Conservation (phyloP, 2,329 filamentous ascomycete species). For the Penicillium vulpinum region DNA sequence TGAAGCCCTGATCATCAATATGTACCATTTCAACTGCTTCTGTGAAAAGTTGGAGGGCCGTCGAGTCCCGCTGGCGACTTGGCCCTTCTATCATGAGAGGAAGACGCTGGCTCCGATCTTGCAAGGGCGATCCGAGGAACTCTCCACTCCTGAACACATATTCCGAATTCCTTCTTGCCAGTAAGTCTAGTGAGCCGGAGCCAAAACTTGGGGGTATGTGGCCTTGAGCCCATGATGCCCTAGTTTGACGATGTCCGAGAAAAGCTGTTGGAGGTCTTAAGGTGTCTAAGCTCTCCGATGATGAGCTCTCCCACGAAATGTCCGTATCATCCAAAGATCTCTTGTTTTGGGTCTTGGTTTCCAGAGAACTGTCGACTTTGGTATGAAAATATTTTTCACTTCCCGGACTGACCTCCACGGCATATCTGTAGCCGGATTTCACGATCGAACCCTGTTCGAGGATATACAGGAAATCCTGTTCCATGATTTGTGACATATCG, state of each 20-base stretch:
- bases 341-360: not conserved
- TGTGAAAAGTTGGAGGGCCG: not conserved
- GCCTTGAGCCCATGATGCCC: constrained; percentile 13
- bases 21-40: constrained; percentile 16
- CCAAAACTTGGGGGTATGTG: constrained; percentile 15
- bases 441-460: constrained; percentile 69
- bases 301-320: not conserved
- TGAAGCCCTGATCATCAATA: not conserved
- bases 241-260: constrained; percentile 1
- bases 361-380: not conserved
- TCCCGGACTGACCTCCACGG: constrained; percentile 48
- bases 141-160: not conserved
- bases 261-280: not conserved
- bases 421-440: constrained; percentile 65
- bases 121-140: not conserved
- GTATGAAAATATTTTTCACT: constrained; percentile 22
- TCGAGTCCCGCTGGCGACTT: not conserved
- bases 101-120: constrained; percentile 2
- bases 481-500: constrained; percentile 72
- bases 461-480: constrained; percentile 76
- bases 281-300: not conserved
- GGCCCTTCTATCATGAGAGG: not conserved
- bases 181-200: constrained; percentile 9
- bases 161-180: not conserved
- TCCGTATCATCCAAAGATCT: not conserved